phyloP scores from a whole-genome alignment of 1,284 basidiomycete species.

The Boletus calvinii region DNA sequence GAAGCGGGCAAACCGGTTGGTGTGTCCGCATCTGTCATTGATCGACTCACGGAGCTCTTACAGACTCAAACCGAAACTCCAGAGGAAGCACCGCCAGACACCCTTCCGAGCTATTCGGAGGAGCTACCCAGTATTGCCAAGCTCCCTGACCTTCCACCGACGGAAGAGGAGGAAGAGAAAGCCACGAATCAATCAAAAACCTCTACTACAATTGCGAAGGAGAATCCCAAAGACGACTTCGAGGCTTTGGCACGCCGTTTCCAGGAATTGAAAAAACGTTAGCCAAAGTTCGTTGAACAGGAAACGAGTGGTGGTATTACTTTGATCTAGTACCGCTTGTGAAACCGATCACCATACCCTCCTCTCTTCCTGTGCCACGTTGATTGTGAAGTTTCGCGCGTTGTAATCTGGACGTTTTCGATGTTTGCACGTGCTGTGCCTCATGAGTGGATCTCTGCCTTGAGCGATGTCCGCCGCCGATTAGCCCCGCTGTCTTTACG shows the following conservation, averaged over 20 bases:
- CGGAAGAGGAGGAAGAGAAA: conserved; percentile 39
- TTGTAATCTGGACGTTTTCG: conserved; percentile 8
- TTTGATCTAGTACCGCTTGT: background rate
- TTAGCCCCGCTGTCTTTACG: background rate
- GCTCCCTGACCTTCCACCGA: conserved; percentile 48
- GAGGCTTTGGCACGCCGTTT: conserved; percentile 70
- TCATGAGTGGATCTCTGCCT: background rate
- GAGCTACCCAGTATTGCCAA: conserved; percentile 37
- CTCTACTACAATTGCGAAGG: conserved; percentile 7
- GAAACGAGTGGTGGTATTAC: background rate
- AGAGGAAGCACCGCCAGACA: conserved; percentile 14
- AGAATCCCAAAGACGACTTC: conserved; percentile 62
- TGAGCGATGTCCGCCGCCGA: conserved; percentile 26
- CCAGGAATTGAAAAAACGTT: conserved; percentile 77
- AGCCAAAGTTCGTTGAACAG: conserved; percentile 13
- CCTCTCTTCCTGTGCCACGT: background rate
- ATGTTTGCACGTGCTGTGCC: conserved; percentile 12
- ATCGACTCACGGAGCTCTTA: conserved; percentile 1
- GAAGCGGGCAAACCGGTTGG: conserved; percentile 37
- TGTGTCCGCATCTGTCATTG: conserved; percentile 5
- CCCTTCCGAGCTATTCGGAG: conserved; percentile 33
- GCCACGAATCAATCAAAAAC: conserved; percentile 11
- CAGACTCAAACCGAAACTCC: conserved; percentile 13
- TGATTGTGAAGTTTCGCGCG: conserved; percentile 11
- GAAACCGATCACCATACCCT: conserved; percentile 11